Evolutionary conservation across 768 basidiomycete genomes (phyloP).

Genomic region (Amylocystis lapponica): DNA sequence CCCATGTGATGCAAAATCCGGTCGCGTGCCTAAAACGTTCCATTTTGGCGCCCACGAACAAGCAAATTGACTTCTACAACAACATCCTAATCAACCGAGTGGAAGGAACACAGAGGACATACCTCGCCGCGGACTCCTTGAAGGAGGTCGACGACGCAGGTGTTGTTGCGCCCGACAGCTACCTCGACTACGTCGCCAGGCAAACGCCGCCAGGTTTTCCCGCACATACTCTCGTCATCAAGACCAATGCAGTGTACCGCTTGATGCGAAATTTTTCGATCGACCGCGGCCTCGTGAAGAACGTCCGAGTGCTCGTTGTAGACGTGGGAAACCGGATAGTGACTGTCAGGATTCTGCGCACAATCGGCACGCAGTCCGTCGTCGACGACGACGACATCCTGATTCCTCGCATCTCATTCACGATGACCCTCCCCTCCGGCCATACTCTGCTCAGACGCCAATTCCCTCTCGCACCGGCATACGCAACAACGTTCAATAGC

Average conservation of each 20-base stretch:
- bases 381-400: conserved; percentile 12
- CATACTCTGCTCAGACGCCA: conserved; percentile 26
- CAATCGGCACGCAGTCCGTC: not conserved
- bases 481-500: conserved; percentile 34
- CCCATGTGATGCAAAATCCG: conserved; percentile 13
- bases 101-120: conserved; percentile 10
- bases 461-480: conserved; percentile 29
- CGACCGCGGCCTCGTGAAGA: conserved; percentile 30
- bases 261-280: conserved; percentile 29
- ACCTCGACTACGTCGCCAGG: conserved; percentile 15
- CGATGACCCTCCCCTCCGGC: conserved; percentile 7
- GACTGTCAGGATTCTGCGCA: conserved; percentile 11
- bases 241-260: conserved; percentile 21
- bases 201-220: conserved; percentile 12
- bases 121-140: conserved; percentile 14
- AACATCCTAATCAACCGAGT: conserved; percentile 15
- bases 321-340: conserved; percentile 13
- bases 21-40: conserved; percentile 14
- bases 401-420: conserved; percentile 17
- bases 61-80: conserved; percentile 27
- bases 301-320: conserved; percentile 24
- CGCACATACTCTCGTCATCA: conserved; percentile 18
- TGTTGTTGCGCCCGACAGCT: not conserved
- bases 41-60: conserved; percentile 30
- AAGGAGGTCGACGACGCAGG: conserved; percentile 13